Base-by-base conservation (phyloP, 176 grass and related monocot species). In the Otatea glauca region DNA sequence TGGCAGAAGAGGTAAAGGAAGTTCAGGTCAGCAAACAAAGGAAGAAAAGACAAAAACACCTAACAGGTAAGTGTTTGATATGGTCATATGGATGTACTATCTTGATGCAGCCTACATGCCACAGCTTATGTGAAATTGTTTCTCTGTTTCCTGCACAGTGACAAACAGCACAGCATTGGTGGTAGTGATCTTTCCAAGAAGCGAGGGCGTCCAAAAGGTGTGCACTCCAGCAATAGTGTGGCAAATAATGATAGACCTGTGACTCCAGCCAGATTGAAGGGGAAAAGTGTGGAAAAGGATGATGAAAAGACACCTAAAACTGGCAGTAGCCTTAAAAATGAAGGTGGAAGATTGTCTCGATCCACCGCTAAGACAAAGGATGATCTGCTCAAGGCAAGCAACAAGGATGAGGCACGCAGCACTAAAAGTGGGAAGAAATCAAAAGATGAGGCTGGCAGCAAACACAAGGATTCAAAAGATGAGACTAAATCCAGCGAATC, bases 141-240 rank as follows among this genome's bases (percentile, higher is more conserved):
- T 4, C 44, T 50, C 56, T 72, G 27, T 32, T 79, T 35, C 79
- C 3, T 53, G 2, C 59, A 47, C 51, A 85, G 76, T 70, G 85
- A 65, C 35, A 79, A 86, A 54, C 49, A 83, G 34, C 39, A 23
- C 44, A 49, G 61, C 58, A 62, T 14, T 70, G 85, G 58, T 62
- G 56, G 35, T 39, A 43, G 56, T 3, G 66, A 91, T 80, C 69
- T 37, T 66, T 69, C 81, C 7, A 91, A 87, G 84, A 82, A 83
- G 37, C 91, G 81, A 74, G 92, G 92, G 55, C 76, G 84, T 78
- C 84, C 86, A 43, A 94, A 91, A 84, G 66, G 24, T 65, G 67
- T 53, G 68, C 62, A 21, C 45, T 48, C 77, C 47, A 64, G 55
- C 39, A 80, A 68, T 69, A 24, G 43, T 56, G 45, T 16, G 23